Evolutionary conservation across 495 filamentous ascomycete genomes (phyloP), one percentile per base, ranked within the genome.

Genomic region (Penicillium argentinense): DNA sequence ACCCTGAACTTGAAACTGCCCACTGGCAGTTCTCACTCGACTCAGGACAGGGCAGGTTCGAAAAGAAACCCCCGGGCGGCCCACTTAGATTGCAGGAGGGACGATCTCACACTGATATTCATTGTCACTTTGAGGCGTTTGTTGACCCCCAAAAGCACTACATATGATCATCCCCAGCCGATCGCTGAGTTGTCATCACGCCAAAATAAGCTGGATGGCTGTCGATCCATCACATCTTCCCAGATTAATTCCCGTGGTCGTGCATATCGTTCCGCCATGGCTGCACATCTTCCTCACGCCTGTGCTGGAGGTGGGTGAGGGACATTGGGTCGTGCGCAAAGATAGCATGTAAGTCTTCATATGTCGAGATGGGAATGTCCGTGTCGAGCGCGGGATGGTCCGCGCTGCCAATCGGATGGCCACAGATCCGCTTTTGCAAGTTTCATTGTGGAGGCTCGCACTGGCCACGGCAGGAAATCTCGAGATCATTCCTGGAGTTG

Each of bases 1-100:
- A n/a, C n/a, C n/a, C n/a, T n/a, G 33, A 36, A 19, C 17, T 18
- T 36, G 33, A 36, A 36, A 36, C 33, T 36, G 33, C 33, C 33
- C 33, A 36, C n/a, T n/a, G n/a, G n/a, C n/a, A n/a, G n/a, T n/a
- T n/a, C n/a, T n/a, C n/a, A n/a, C n/a, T n/a, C n/a, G n/a, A n/a
- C n/a, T n/a, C n/a, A n/a, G n/a, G n/a, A n/a, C n/a, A n/a, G n/a
- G n/a, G n/a, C n/a, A n/a, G n/a, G n/a, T n/a, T n/a, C n/a, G n/a
- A n/a, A n/a, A n/a, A n/a, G n/a, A n/a, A n/a, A n/a, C n/a, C n/a
- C 12, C 28, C 12, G 13, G 28, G 3, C 28, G 14, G 14, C 30
- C 14, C 3, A 5, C 30, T 34, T n/a, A 34, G 16, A 34, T 36
- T 6, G 21, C 33, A 18, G 17, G 33, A 36, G 2, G n/a, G 17